phyloP scores from a whole-genome alignment of 2,329 filamentous ascomycete species.

The Lachnum nothofagi region DNA sequence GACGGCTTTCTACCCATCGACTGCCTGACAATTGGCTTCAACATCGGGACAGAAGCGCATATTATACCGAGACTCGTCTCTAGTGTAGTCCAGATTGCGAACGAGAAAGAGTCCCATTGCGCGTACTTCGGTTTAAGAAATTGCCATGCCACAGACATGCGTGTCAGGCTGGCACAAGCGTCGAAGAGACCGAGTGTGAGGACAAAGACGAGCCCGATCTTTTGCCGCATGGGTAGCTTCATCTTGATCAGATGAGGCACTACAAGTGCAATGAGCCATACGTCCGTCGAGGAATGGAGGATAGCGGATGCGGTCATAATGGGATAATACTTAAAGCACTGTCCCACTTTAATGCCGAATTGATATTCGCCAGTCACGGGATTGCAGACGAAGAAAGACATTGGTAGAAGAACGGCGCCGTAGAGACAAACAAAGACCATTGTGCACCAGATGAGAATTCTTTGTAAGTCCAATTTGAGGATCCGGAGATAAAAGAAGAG shows the following conservation, averaged over 20 bases:
- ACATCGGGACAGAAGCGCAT: conserved; percentile 1
- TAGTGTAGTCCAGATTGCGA: conserved; percentile 1
- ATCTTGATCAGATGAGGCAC: conserved; percentile 1
- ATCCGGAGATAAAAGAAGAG: conserved; percentile 5
- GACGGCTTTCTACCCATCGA: conserved; percentile 26
- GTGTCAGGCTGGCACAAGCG: neutral
- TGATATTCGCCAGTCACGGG: neutral
- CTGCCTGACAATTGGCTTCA: conserved; percentile 9
- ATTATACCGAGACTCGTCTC: conserved; percentile 1
- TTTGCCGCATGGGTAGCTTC: neutral
- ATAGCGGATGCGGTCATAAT: conserved; percentile 1
- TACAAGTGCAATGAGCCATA: neutral
- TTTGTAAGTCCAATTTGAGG: neutral
- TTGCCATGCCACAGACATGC: neutral
- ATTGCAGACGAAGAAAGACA: neutral
- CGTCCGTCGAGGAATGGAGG: neutral
- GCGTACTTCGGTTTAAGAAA: neutral
- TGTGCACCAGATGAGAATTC: neutral
- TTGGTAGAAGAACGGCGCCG: neutral
- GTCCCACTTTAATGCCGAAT: neutral
- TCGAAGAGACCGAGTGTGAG: conserved; percentile 2
- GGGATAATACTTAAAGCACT: neutral
- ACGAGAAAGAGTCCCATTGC: neutral
- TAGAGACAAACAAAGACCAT: neutral
- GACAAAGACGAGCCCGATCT: neutral